These are phyloP conservation scores for Mangifera indica DNA, from an alignment of 345 rosid genomes.

Conservation along the genomic window DNA sequence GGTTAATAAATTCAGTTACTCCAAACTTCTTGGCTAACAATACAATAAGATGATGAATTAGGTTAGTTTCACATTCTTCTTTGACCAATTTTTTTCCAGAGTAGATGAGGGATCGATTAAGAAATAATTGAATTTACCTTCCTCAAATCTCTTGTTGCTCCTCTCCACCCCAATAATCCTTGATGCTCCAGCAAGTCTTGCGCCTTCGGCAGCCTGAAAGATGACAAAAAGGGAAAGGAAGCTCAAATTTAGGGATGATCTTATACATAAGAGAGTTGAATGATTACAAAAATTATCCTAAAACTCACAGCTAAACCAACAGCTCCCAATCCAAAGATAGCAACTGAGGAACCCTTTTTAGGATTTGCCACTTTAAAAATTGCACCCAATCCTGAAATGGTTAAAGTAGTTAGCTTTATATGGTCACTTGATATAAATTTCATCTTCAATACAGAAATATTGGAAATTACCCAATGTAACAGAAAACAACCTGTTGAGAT, in stretches of 20 bases:
- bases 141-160: constrained; percentile 31
- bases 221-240: neutral
- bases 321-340: constrained; percentile 48
- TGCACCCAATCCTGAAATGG: constrained; percentile 38
- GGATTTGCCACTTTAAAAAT: constrained; percentile 48
- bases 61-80: neutral
- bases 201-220: constrained; percentile 43
- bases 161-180: constrained; percentile 45
- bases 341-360: constrained; percentile 28
- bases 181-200: constrained; percentile 44
- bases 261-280: neutral
- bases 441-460: neutral
- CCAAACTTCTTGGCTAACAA: constrained; percentile 42
- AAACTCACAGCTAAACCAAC: constrained; percentile 42
- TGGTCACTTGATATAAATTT: neutral
- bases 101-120: neutral
- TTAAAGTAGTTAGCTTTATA: neutral
- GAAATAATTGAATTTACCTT: constrained; percentile 22
- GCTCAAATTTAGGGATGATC: neutral
- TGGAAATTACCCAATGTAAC: neutral
- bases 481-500: constrained; percentile 33
- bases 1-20: constrained; percentile 38
- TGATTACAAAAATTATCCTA: neutral
- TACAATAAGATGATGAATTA: neutral
- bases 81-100: neutral